A percentile compares a stretch with the other conserved stretches of the same genome.
Evolutionary conservation across 139 green algal species (phyloP).

Genomic region (Haematococcus lacustris): DNA sequence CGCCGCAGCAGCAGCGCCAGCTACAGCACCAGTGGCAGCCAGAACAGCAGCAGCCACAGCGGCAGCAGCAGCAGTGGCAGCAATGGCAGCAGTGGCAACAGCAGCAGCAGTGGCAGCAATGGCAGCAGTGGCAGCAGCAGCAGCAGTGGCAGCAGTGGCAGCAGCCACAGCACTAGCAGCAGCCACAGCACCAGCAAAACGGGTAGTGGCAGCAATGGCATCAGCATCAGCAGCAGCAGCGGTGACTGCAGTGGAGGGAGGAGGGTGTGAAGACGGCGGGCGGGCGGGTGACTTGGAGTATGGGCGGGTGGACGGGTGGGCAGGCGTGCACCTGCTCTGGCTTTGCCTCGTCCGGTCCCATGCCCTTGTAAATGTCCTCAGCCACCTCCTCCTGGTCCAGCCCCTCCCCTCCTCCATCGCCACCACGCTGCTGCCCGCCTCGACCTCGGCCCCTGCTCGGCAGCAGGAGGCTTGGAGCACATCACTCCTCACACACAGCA

Average conservation of each 20-base stretch:
- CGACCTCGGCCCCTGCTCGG: too few relatives aligned
- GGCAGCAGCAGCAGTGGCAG: neutral
- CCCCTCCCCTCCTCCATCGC: neutral
- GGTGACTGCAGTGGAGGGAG: neutral
- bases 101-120: neutral
- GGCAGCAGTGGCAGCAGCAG: neutral
- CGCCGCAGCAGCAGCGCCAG: too few relatives aligned
- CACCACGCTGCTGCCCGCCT: too few relatives aligned
- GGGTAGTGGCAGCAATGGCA: neutral
- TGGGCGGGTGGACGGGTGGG: neutral
- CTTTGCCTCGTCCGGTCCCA: neutral
- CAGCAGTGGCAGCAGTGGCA: neutral
- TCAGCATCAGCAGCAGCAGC: too few relatives aligned
- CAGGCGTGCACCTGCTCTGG: neutral
- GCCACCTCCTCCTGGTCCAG: neutral
- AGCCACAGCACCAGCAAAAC: neutral
- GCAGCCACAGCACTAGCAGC: neutral
- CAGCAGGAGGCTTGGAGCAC: too few relatives aligned
- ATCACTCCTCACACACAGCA: too few relatives aligned
- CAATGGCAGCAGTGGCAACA: neutral
- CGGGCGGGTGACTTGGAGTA: neutral
- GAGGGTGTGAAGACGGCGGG: neutral
- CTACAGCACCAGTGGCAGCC: neutral
- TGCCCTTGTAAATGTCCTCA: neutral
- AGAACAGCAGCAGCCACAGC: neutral